A percentile compares a stretch with the other conserved stretches of the same genome.
These are phyloP conservation scores for Penstemon davidsonii DNA, from an alignment of 257 asterid species.

Conservation along the genomic window DNA sequence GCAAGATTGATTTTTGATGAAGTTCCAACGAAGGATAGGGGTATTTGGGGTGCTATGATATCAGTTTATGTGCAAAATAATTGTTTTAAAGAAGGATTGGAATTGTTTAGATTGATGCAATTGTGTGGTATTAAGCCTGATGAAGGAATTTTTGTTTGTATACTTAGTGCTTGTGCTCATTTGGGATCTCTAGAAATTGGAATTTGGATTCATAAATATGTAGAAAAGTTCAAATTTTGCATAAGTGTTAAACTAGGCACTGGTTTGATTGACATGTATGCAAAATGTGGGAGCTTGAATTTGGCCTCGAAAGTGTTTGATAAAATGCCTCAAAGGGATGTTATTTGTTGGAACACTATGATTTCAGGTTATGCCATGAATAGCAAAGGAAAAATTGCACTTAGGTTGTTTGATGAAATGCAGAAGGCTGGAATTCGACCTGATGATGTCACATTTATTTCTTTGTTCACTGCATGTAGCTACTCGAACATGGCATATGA, in stretches of 20 bases:
- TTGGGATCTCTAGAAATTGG: conserved; percentile 50
- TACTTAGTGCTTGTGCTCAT: conserved; percentile 33
- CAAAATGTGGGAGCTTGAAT: conserved; percentile 44
- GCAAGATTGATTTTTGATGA: conserved; percentile 68
- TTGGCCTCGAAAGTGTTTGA: conserved; percentile 30
- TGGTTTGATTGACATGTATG: conserved; percentile 52
- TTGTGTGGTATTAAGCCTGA: conserved; percentile 57
- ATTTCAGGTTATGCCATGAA: conserved; percentile 72
- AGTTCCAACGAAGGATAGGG: conserved; percentile 59
- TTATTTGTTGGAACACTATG: conserved; percentile 71
- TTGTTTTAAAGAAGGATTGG: conserved; percentile 69
- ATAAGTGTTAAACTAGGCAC: conserved; percentile 45
- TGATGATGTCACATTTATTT: conserved; percentile 57
- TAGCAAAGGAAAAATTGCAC: conserved; percentile 51
- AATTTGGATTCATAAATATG: conserved; percentile 60
- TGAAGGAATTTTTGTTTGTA: conserved; percentile 58
- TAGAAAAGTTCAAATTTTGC: conserved; percentile 37
- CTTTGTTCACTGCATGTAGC: conserved; percentile 69
- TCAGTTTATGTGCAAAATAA: conserved; percentile 73
- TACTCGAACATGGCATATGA: conserved; percentile 58
- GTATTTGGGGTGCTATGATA: conserved; percentile 77
- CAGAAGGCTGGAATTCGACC: conserved; percentile 41
- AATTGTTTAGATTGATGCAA: conserved; percentile 65
- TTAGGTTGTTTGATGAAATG: conserved; percentile 58
- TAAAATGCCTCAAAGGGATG: conserved; percentile 43